Conservation (phyloP, 1,284 basidiomycete species). For the Malassezia dermatis region DNA sequence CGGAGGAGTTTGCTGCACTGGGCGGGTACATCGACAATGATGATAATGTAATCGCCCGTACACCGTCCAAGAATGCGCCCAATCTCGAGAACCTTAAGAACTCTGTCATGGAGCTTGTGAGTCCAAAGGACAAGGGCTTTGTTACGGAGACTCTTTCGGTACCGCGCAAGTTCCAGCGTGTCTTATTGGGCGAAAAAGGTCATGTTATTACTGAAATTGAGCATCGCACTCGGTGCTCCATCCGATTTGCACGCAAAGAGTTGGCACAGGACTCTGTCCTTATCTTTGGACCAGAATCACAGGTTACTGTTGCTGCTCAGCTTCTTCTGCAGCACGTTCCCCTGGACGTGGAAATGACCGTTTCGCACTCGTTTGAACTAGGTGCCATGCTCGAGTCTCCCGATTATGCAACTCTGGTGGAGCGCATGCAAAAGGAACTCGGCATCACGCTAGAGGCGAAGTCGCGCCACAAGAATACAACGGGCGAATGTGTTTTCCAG, state of each 20-base stretch:
- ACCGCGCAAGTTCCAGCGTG: slow-evolving; percentile 86
- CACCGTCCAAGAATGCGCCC: slow-evolving; percentile 91
- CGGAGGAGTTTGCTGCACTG: slow-evolving; percentile 86
- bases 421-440: slow-evolving; percentile 82
- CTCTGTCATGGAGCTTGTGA: slow-evolving; percentile 93
- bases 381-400: slow-evolving; percentile 62
- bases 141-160: slow-evolving; percentile 84
- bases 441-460: slow-evolving; percentile 70
- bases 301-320: slow-evolving; percentile 88
- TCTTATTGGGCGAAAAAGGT: slow-evolving; percentile 84
- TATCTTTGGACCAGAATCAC: slow-evolving; percentile 90
- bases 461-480: slow-evolving; percentile 34
- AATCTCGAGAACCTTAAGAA: slow-evolving; percentile 91
- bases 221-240: slow-evolving; percentile 82
- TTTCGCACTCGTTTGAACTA: slow-evolving; percentile 68
- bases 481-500: slow-evolving; percentile 71
- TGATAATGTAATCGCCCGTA: slow-evolving; percentile 93
- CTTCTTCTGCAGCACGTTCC: slow-evolving; percentile 93
- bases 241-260: slow-evolving; percentile 93
- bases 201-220: slow-evolving; percentile 97
- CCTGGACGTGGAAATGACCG: slow-evolving; percentile 87
- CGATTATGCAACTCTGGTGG: slow-evolving; percentile 71
- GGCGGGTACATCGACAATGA: slow-evolving; percentile 96
- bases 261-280: slow-evolving; percentile 78
- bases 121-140: slow-evolving; percentile 96